Evolutionary conservation across 139 green algal genomes (phyloP).

Genomic region (Ettlia oleoabundans): DNA sequence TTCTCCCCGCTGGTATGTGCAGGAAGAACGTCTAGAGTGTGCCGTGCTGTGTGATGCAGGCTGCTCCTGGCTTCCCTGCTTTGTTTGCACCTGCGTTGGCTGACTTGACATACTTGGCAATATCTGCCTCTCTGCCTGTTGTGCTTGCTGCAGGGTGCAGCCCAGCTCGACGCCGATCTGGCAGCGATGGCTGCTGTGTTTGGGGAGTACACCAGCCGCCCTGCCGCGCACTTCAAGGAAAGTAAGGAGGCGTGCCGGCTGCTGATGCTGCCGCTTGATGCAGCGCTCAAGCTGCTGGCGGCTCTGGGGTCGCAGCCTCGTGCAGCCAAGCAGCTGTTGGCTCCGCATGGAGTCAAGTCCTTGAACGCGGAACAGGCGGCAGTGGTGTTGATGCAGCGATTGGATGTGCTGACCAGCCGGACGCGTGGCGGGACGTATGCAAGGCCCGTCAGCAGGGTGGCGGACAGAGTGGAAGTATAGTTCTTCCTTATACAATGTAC

Average conservation of each 20-base stretch:
- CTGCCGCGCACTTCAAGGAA: conserved; percentile 62
- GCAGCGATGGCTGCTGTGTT: conserved; percentile 46
- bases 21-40: not conserved
- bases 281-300: conserved; percentile 7
- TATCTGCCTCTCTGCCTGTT: no score
- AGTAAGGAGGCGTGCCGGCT: conserved; percentile 47
- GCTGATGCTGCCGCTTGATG: conserved; percentile 5
- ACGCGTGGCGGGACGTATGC: no score
- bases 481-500: no score
- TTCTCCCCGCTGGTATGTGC: conserved; percentile 45
- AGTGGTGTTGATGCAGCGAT: conserved; percentile 29
- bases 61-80: no score
- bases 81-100: no score
- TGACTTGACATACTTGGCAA: no score
- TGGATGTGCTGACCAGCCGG: conserved; percentile 27
- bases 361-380: conserved; percentile 40
- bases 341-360: conserved; percentile 11
- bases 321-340: conserved; percentile 11
- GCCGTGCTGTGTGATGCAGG: no score
- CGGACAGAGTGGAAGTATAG: no score
- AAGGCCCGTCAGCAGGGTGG: no score
- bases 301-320: not conserved
- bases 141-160: conserved; percentile 22
- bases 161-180: conserved; percentile 45
- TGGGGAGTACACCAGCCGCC: conserved; percentile 47